phyloP scores from a whole-genome alignment of 345 rosid species.

The Melaleuca alternifolia region DNA sequence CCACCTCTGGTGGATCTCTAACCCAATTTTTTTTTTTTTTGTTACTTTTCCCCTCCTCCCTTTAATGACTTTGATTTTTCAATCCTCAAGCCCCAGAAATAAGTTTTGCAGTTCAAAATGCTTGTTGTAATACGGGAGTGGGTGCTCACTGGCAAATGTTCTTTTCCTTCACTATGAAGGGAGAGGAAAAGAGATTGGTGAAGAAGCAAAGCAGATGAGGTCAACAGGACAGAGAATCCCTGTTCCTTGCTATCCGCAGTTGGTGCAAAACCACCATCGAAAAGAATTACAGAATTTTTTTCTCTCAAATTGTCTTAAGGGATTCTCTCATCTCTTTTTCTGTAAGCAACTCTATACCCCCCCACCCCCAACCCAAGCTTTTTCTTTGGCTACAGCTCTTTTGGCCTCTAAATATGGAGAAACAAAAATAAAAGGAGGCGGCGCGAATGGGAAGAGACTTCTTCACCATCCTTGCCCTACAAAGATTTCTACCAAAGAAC shows the following conservation, averaged over 20 bases:
- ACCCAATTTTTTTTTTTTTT: constrained; percentile 3
- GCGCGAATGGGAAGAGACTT: neutral
- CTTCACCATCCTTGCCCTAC: neutral
- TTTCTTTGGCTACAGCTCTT: neutral
- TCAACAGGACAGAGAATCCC: neutral
- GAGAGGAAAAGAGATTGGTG: neutral
- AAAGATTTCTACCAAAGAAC: neutral
- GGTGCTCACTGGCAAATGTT: neutral
- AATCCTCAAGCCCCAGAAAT: neutral
- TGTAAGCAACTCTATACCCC: neutral
- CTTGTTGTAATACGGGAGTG: neutral
- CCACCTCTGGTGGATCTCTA: constrained; percentile 3
- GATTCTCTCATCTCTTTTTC: neutral
- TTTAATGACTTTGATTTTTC: too few relatives aligned
- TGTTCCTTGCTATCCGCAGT: neutral
- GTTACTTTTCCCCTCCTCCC: too few relatives aligned
- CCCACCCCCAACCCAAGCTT: neutral
- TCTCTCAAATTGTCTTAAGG: neutral
- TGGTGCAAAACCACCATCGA: neutral
- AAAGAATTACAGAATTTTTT: neutral
- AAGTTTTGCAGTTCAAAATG: neutral
- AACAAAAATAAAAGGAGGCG: neutral
- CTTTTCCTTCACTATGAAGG: neutral
- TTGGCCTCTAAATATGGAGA: neutral
- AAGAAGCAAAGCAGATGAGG: neutral